Evolutionary conservation across 495 filamentous ascomycete species (phyloP), one percentile per base, ranked within the genome.

Genomic region (Hypoxylon cercidicola): DNA sequence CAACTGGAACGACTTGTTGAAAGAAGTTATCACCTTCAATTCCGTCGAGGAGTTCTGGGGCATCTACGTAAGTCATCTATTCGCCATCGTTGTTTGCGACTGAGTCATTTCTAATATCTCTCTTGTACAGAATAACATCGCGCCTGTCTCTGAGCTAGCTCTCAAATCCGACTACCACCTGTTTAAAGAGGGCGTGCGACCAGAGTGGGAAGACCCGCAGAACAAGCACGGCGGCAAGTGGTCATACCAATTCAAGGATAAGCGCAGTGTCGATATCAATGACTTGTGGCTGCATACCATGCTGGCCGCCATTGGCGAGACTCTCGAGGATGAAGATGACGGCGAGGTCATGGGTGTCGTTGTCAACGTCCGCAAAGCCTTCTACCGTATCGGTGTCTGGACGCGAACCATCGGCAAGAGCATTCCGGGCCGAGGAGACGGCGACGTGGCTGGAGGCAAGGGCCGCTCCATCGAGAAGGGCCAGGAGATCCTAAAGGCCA

Each of bases 41-140:
- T 96, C 93, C 11, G 95, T 99, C 3, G 95, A 99, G 77, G 96
- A 99, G 77, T 99, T 99, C 82, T 99, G 95, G 95, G 95, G 95
- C 52, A 90, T 98, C 72, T 97, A 99, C 75, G 95, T 98, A 87
- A 73, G 95, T 83, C 15, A 40, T 53, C 39, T 19, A 28, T 30
- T 56, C 10, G 4, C 23, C 32, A 4, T 56, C 11, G 4, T n/a
- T 49, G 60, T 20, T 56, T 12, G 8, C 40, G 39, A 34, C 43
- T 7, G 9, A 19, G 18, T 23, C n/a, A 7, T 40, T 23, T 47
- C 57, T 70, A 37, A 65, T 28, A 28, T 3, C 20, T 39, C 8
- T 51, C 9, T 37, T 12, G 25, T 35, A 11, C 74, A 99, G 95
- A 99, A 99, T 83, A 99, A 99, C 80, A 97, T 99, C 77, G 90